Conservation (phyloP, 768 basidiomycete genomes). For the Mycena metata region DNA sequence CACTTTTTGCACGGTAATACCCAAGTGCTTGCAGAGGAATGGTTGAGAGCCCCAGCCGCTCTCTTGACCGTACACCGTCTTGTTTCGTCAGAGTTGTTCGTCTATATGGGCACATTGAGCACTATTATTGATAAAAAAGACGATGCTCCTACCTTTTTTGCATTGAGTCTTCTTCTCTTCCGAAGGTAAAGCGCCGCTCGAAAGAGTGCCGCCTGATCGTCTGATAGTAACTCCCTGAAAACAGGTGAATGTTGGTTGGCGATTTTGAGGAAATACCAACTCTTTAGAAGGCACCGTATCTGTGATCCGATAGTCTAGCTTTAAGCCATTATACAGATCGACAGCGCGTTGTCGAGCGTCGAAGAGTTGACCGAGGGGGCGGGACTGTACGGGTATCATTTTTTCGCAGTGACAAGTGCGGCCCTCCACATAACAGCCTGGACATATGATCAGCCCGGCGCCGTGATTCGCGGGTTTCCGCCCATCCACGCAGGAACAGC, state of each 20-base stretch:
- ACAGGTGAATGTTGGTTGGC: not conserved
- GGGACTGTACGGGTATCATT: conserved; percentile 75
- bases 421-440: conserved; percentile 83
- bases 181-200: conserved; percentile 54
- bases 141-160: not conserved
- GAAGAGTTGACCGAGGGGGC: conserved; percentile 62
- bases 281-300: not conserved
- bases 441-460: conserved; percentile 69
- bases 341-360: conserved; percentile 53
- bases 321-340: conserved; percentile 27
- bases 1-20: conserved; percentile 56
- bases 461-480: conserved; percentile 43
- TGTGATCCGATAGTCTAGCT: not conserved
- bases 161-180: conserved; percentile 40
- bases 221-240: conserved; percentile 37
- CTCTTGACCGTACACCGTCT: conserved; percentile 13
- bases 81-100: not conserved
- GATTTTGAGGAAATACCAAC: conserved; percentile 2
- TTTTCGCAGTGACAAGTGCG: conserved; percentile 73
- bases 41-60: conserved; percentile 16
- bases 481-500: conserved; percentile 58
- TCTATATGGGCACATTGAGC: not conserved
- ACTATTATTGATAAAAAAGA: not conserved
- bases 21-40: conserved; percentile 41
- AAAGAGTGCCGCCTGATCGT: conserved; percentile 46